Evolutionary conservation across 129 eudicot genomes (phyloP), one percentile per base, ranked within the genome.

Genomic region (Lactuca sativa): DNA sequence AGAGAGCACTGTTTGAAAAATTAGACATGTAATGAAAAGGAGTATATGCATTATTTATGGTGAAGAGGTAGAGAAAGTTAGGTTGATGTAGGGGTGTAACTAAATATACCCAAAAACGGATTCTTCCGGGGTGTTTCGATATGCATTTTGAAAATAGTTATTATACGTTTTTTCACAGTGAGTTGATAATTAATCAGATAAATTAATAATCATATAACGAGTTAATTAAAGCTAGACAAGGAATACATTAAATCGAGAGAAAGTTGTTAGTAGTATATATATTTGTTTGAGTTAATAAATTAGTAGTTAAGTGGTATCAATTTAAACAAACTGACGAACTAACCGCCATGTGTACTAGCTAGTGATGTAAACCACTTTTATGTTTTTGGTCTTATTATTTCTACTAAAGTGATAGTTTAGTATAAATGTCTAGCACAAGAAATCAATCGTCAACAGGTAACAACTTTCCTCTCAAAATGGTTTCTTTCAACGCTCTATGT

Each of bases 31-130:
- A 62, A 52, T 13, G 62, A 49, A 62, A 72, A 62, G 60, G 54
- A 32, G 40, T 62, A 31, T 51, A 53, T 51, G 62, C 38, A 11
- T 60, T 16, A 60, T 72, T 60, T 34, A 72, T 60, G 60, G 67
- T 59, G 76, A 70, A 69, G 66, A 69, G 66, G 47, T 71, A 62
- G 21, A 62, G 52, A 62, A 62, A 62, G 25, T 41, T 4, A 8
- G 30, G 67, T 40, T 38, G 67, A 61, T 61, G 66, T 61, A 7
- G 43, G 8, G 67, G 52, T 37, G 52, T n/a, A 38, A 62, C 51
- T 62, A 53, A 38, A 62, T 36, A 36, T 62, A 41, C 49, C 67
- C 43, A 38, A 47, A 37, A 62, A 62, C 7, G 9, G 52, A 62
- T 18, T 11, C 67, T 15, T 38, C 32, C 4, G 2, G 18, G 7